These are phyloP conservation scores for Beta lomatogona DNA, from an alignment of 179 eudicot genomes.

Conservation along the genomic window DNA sequence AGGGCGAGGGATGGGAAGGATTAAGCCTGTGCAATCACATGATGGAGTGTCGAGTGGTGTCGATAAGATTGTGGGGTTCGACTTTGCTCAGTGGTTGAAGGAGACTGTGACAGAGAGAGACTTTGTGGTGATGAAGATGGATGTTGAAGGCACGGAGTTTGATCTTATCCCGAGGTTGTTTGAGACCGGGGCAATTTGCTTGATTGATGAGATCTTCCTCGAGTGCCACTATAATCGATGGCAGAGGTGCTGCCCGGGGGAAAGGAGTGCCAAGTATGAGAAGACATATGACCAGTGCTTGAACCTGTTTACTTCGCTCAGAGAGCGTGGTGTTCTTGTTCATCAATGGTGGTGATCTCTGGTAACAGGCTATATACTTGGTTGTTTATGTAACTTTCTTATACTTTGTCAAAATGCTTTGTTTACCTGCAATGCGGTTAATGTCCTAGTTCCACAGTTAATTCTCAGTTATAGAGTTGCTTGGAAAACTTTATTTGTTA, in stretches of 20 bases:
- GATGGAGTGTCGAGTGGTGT: conserved; percentile 41
- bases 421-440: conserved; percentile 17
- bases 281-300: conserved; percentile 51
- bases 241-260: conserved; percentile 95
- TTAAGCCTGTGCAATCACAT: conserved; percentile 55
- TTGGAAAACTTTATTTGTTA: conserved; percentile 18
- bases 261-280: conserved; percentile 51
- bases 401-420: conserved; percentile 8
- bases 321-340: conserved; percentile 52
- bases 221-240: conserved; percentile 84
- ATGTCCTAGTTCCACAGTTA: conserved; percentile 20
- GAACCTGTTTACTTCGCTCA: conserved; percentile 47
- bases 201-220: conserved; percentile 75
- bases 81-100: conserved; percentile 90
- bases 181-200: conserved; percentile 73
- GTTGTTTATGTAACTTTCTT: conserved; percentile 9
- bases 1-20: conserved; percentile 84
- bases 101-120: conserved; percentile 68
- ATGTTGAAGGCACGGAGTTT: conserved; percentile 93
- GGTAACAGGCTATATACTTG: conserved; percentile 20
- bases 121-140: conserved; percentile 97
- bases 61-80: conserved; percentile 74
- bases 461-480: conserved; percentile 16
- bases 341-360: conserved; percentile 56
- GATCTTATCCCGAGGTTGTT: conserved; percentile 62